phyloP scores from a whole-genome alignment of 352 stramenopile genomes.

The Pythium phragmitis region DNA sequence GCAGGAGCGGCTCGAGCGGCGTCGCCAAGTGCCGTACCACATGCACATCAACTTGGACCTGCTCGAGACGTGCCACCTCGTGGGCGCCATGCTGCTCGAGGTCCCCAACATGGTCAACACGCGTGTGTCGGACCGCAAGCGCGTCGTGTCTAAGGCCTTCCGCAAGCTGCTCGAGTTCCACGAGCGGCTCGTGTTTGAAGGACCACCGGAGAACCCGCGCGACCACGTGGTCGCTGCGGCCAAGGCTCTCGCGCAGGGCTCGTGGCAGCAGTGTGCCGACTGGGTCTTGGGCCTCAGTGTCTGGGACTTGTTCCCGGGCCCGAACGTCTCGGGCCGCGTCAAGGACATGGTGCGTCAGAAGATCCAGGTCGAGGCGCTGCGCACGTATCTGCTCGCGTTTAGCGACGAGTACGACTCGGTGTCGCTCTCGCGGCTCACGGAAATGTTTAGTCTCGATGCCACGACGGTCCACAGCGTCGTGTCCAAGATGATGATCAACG shows the following conservation, averaged over 20 bases:
- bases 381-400: slow-evolving; percentile 97
- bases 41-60: slow-evolving; percentile 99
- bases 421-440: slow-evolving; percentile 91
- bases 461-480: slow-evolving; percentile 97
- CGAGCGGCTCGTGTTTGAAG: slow-evolving; percentile 94
- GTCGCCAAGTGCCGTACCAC: slow-evolving; percentile 97
- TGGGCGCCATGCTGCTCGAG: slow-evolving; percentile 98
- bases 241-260: slow-evolving; percentile 93
- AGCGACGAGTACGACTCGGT: slow-evolving; percentile 96
- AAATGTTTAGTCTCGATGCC: slow-evolving; percentile 97
- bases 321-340: slow-evolving; percentile 77
- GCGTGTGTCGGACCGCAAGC: slow-evolving; percentile 75
- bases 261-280: slow-evolving; percentile 93
- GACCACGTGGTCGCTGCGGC: slow-evolving; percentile 97
- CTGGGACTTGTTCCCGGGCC: slow-evolving; percentile 95
- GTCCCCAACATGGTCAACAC: slow-evolving; percentile 96
- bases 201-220: slow-evolving; percentile 96
- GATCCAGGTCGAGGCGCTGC: slow-evolving; percentile 95
- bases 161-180: slow-evolving; percentile 91
- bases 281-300: slow-evolving; percentile 90
- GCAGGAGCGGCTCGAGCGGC: slow-evolving; percentile 96
- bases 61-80: slow-evolving; percentile 97
- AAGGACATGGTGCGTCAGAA: slow-evolving; percentile 92
- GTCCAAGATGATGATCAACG: slow-evolving; percentile 99
- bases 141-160: slow-evolving; percentile 95